Percentiles rank a stretch among this genome's conserved stretches.
These are phyloP conservation scores for Saturnispora diversa DNA, from an alignment of 805 yeast species.

Conservation along the genomic window DNA sequence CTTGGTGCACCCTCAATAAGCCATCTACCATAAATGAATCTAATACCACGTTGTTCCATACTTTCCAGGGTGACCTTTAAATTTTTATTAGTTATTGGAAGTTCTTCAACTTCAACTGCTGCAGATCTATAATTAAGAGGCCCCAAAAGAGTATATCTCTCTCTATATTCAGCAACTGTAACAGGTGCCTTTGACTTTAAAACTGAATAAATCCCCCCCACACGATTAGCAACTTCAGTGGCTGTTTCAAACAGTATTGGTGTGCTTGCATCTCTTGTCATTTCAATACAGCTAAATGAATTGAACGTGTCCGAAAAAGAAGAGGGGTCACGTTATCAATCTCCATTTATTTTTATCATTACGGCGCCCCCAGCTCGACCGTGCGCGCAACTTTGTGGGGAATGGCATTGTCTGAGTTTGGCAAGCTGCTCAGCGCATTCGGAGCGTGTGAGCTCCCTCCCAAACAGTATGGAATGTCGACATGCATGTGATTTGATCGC, in stretches of 20 bases:
- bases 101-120: slow-evolving; percentile 73
- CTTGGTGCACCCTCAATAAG: slow-evolving; percentile 96
- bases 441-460: slow-evolving; percentile 36
- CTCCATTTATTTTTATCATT: background rate
- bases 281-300: slow-evolving; percentile 18
- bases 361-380: slow-evolving; percentile 72
- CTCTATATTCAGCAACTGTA: slow-evolving; percentile 87
- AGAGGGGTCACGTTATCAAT: slow-evolving; percentile 1
- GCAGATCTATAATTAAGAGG: slow-evolving; percentile 71
- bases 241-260: slow-evolving; percentile 90
- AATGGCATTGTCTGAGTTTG: slow-evolving; percentile 38
- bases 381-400: slow-evolving; percentile 80
- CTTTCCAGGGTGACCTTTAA: slow-evolving; percentile 60
- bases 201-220: slow-evolving; percentile 96
- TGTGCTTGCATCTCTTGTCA: slow-evolving; percentile 80
- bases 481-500: slow-evolving; percentile 57
- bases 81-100: slow-evolving; percentile 39
- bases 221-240: slow-evolving; percentile 95
- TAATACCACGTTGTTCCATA: slow-evolving; percentile 76
- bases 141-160: slow-evolving; percentile 79
- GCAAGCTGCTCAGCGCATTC: slow-evolving; percentile 41
- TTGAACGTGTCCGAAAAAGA: background rate
- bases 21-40: slow-evolving; percentile 90
- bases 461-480: slow-evolving; percentile 64
- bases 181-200: slow-evolving; percentile 94